Base-by-base conservation (phyloP, 2,329 filamentous ascomycete species). In the Trichoderma atroviride region DNA sequence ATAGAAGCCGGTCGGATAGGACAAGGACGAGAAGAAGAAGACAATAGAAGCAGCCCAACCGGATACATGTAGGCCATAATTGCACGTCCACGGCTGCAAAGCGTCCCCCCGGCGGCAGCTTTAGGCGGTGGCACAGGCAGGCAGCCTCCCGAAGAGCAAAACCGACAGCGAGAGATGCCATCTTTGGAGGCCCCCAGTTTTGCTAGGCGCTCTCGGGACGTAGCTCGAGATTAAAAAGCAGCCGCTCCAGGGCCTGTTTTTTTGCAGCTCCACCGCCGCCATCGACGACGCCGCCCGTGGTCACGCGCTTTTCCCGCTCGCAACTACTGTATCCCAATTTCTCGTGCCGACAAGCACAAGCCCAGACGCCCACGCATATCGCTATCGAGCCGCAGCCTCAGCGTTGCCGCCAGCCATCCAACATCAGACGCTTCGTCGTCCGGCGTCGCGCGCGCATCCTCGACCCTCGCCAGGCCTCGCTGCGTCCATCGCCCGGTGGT, bases 241-340 rank as follows among this genome's bases (percentile, higher is more conserved):
- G 19, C 40, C 40, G 40, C 14, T 55, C 7, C 43, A 40, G 50
- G 35, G 65, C 65, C 43, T 56, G 47, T 50, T 31, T 16, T 31
- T 31, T n/a, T 43, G 40, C 47, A 24, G 53, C 58, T 69, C 53
- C 68, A 62, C 69, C 63, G 69, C 63, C 63, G 64, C 63, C 63
- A 67, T 53, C 64, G 55, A 57, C 69, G 65, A 68, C 65, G 75
- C 75, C 74, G 75, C 75, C 74, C 74, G 74, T 76, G 74, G 77
- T 79, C 78, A 79, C 78, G 77, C 77, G 78, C 77, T 79, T 79
- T 78, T 76, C 75, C 78, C 77, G 75, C 77, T 71, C 70, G 69
- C 71, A 72, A 72, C 75, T 75, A 74, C 75, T 29, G 5, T 29
- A n/a, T 75, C 71, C 73, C 75, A 76, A 74, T 74, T 73, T 74